phyloP scores from a whole-genome alignment of 2,329 filamentous ascomycete species.

The Thermoascus crustaceus region DNA sequence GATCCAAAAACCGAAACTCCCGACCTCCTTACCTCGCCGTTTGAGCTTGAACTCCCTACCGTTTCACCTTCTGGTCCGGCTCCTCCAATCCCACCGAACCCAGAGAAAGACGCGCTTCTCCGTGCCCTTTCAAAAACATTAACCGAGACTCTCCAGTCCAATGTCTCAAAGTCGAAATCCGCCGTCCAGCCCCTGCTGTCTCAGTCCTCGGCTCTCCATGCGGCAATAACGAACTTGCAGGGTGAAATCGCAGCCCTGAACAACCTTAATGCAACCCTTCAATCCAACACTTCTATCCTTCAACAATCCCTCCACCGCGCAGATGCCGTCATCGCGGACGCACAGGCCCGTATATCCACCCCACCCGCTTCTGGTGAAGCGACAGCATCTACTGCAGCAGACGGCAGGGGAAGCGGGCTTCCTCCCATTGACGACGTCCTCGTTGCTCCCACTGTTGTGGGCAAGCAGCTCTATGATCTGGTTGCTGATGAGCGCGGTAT shows the following conservation, averaged over 20 bases:
- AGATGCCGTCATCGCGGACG: constrained; percentile 66
- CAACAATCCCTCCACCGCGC: constrained; percentile 70
- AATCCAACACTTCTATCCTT: constrained; percentile 70
- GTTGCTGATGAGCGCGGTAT: constrained; percentile 83
- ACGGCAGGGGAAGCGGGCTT: constrained; percentile 37
- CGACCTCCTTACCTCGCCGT: constrained; percentile 56
- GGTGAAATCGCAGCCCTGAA: constrained; percentile 64
- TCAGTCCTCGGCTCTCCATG: constrained; percentile 68
- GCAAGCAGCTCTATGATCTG: constrained; percentile 81
- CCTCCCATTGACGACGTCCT: constrained; percentile 84
- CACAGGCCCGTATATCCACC: constrained; percentile 47
- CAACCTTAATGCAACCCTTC: constrained; percentile 61
- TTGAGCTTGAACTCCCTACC: constrained; percentile 50
- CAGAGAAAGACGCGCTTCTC: constrained; percentile 84
- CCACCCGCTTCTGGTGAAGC: constrained; percentile 10
- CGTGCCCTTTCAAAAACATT: constrained; percentile 66
- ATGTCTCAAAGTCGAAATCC: constrained; percentile 62
- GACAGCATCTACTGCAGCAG: constrained; percentile 11
- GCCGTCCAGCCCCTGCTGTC: constrained; percentile 68
- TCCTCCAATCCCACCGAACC: constrained; percentile 88
- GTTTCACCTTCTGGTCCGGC: constrained; percentile 43
- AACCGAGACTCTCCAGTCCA: constrained; percentile 58
- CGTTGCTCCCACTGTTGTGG: constrained; percentile 87
- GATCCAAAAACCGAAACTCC: constrained; percentile 31
- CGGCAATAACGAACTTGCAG: constrained; percentile 61